These are phyloP conservation scores for Phytophthora rubi DNA, from an alignment of 352 stramenopile genomes.

Conservation along the genomic window DNA sequence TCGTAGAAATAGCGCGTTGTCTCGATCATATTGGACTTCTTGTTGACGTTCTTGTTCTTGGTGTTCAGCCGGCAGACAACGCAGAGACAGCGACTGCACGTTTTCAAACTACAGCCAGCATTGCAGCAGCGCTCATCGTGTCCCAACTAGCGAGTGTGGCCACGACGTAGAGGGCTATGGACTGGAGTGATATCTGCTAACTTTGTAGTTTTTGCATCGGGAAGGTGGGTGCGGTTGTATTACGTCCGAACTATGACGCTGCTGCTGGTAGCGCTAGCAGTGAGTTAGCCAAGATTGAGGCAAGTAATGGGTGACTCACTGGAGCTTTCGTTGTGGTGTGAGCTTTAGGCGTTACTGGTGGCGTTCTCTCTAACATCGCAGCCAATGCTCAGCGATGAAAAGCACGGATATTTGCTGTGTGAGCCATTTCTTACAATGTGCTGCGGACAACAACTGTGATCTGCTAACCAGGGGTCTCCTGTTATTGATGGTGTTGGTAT, in stretches of 20 bases:
- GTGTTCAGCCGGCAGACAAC: conserved; percentile 39
- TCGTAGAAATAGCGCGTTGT: not conserved
- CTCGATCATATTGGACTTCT: not conserved
- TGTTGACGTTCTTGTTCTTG: no score
- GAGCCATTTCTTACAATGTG: conserved; percentile 14
- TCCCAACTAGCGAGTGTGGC: conserved; percentile 41
- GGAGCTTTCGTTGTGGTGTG: not conserved
- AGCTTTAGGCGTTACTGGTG: conserved; percentile 47
- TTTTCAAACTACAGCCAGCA: conserved; percentile 63
- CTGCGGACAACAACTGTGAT: not conserved
- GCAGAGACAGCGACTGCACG: conserved; percentile 46
- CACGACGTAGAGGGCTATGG: conserved; percentile 17
- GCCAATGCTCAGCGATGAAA: conserved; percentile 44
- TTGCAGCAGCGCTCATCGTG: conserved; percentile 60
- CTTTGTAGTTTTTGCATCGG: not conserved
- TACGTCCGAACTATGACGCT: conserved; percentile 51
- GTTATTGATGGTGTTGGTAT: not conserved
- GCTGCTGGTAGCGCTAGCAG: conserved; percentile 45
- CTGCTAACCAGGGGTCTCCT: not conserved
- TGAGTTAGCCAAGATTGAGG: conserved; percentile 24
- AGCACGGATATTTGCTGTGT: conserved; percentile 62
- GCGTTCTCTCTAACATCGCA: conserved; percentile 48
- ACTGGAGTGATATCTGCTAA: not conserved
- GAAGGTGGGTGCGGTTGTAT: conserved; percentile 57
- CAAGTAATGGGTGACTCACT: no score